phyloP scores from a whole-genome alignment of 1,284 basidiomycete genomes.

The Papiliotrema terrestris region DNA sequence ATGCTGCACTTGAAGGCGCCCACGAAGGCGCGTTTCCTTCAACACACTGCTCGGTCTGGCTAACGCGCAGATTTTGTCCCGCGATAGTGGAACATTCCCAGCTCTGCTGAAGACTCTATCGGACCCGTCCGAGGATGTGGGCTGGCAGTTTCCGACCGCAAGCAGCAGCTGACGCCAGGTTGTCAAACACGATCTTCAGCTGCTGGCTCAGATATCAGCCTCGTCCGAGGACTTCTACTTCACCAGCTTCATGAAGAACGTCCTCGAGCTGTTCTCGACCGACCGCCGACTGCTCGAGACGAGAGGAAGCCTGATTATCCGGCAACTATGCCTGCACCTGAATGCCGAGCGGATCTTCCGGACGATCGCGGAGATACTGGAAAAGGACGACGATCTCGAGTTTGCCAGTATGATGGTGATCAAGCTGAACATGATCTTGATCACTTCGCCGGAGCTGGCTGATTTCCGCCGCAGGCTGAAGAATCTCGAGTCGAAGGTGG shows the following conservation, averaged over 20 bases:
- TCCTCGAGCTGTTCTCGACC: conserved; percentile 91
- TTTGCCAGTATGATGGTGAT: conserved; percentile 97
- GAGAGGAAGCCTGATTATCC: conserved; percentile 90
- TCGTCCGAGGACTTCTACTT: conserved; percentile 94
- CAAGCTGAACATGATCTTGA: conserved; percentile 93
- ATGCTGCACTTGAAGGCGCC: conserved; percentile 99
- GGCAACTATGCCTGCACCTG: conserved; percentile 89
- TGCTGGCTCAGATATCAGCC: conserved; percentile 89
- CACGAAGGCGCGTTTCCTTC: conserved; percentile 63
- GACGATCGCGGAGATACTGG: conserved; percentile 92
- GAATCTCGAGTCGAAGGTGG: conserved; percentile 84
- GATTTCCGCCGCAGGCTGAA: conserved; percentile 92
- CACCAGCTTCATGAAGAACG: conserved; percentile 89
- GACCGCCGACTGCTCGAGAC: conserved; percentile 87
- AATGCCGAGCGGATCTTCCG: conserved; percentile 95
- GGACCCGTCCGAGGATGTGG: conserved; percentile 89
- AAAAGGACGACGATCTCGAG: conserved; percentile 97
- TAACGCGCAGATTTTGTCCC: conserved; percentile 71
- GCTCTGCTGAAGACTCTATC: conserved; percentile 93
- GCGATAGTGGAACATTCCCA: conserved; percentile 96
- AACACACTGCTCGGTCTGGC: neutral
- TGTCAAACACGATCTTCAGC: conserved; percentile 90
- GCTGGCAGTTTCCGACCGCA: neutral
- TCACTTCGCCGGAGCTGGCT: conserved; percentile 90
- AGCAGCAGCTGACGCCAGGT: conserved; percentile 54